Base-by-base conservation (phyloP, 495 filamentous ascomycete species). In the Bacidia rubella region DNA sequence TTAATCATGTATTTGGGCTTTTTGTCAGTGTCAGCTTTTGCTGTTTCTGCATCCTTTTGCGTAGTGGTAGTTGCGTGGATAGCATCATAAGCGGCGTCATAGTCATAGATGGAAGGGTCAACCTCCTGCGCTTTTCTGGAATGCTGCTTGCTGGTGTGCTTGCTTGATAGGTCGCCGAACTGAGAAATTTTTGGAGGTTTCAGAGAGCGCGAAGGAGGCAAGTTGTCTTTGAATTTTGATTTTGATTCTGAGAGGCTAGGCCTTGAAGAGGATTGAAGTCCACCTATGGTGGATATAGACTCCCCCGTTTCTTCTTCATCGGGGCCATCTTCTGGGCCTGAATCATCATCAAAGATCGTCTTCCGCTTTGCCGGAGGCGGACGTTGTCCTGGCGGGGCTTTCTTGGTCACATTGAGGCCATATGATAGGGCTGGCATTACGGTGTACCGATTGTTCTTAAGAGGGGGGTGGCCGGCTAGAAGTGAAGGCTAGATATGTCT, bases 1-100 rank as follows among this genome's bases (percentile, higher is more conserved):
- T 77, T 78, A 41, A 71, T 72, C 82, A 98, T 96, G 64, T 97
- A 96, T 54, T 83, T 83, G 0, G 89, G 88, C 49, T 63, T 47
- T 52, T 64, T 55, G 46, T 66, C 38, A 52, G 56, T 47, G 39
- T 54, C 45, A 10, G 51, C 51, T 48, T 35, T 21, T 11, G 56
- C 44, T 50, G 38, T 25, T 22, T 55, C 49, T 2, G 57, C 29
- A 44, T 26, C 11, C 1, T 56, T 54, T 10, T 55, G 39, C 29
- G 68, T 66, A 7, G 59, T 56, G 2, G 67, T 60, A 51, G 73
- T 74, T 11, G 66, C 60, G 49, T 75, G 71, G 7, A 76, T 53
- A 29, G 65, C 69, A 49, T 80, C 76, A 58, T 79, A 78, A 3
- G 72, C 64, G 5, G 69, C 64, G 60, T 80, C 77, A 60, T 80